Percentiles rank a stretch among this genome's conserved stretches.
These are phyloP conservation scores for Colletotrichum eleusines DNA, from an alignment of 2,329 filamentous ascomycete species.

Conservation along the genomic window DNA sequence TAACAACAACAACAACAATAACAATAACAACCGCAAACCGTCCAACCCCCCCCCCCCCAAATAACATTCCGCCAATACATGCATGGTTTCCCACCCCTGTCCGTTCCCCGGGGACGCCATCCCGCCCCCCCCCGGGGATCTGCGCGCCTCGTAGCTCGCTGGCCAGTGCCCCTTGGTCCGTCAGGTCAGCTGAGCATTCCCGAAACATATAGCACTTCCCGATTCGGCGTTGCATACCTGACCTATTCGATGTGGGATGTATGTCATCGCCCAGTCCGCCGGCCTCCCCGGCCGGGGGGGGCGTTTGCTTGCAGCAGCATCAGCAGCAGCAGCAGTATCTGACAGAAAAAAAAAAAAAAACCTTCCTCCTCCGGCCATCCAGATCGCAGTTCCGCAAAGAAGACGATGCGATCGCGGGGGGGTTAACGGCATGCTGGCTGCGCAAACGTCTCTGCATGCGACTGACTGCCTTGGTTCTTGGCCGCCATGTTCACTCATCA, in stretches of 20 bases:
- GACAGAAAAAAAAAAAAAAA: neutral
- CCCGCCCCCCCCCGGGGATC: neutral
- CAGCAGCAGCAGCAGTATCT: too few relatives aligned
- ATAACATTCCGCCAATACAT: neutral
- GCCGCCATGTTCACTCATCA: neutral
- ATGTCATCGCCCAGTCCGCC: too few relatives aligned
- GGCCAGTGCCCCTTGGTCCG: neutral
- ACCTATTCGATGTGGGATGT: neutral
- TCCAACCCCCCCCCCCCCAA: neutral
- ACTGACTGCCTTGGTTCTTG: neutral
- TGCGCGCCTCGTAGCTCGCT: neutral
- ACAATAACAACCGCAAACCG: neutral
- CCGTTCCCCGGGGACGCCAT: neutral
- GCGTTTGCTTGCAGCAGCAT: neutral
- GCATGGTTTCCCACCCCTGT: neutral
- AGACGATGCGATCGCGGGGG: neutral
- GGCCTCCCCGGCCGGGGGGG: too few relatives aligned
- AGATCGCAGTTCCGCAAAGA: neutral
- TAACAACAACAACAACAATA: neutral
- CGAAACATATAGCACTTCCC: slow-evolving; percentile 13
- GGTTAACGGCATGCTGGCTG: neutral
- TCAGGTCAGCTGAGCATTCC: slow-evolving; percentile 31
- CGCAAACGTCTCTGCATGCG: neutral
- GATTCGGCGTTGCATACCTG: neutral
- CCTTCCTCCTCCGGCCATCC: neutral